Evolutionary conservation across 169 alveolate species (phyloP).

Genomic region (Perkinsus marinus): DNA sequence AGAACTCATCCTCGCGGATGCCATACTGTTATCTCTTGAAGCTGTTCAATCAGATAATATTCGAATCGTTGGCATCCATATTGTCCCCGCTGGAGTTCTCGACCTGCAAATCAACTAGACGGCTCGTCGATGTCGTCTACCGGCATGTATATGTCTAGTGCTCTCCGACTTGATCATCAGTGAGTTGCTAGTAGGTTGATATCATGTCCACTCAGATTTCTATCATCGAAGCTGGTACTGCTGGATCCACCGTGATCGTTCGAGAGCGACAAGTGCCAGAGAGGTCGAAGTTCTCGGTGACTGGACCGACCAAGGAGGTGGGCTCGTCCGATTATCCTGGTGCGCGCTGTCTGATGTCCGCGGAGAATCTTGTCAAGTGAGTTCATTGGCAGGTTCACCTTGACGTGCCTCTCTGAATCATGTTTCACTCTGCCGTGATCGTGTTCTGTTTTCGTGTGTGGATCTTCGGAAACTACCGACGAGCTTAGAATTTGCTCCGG

Average conservation of each 20-base stretch:
- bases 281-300: neutral
- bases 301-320: neutral
- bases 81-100: neutral
- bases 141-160: neutral
- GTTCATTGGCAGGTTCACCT: neutral
- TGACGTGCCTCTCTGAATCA: neutral
- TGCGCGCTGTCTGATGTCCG: too few species aligned
- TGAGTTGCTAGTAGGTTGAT: too few species aligned
- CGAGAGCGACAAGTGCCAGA: neutral
- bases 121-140: neutral
- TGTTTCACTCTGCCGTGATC: neutral
- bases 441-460: neutral
- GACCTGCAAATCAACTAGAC: neutral
- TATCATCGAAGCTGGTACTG: neutral
- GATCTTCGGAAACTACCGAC: neutral
- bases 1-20: too few species aligned
- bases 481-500: too few species aligned
- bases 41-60: too few species aligned
- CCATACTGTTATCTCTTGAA: too few species aligned
- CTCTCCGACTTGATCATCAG: too few species aligned
- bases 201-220: neutral
- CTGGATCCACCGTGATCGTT: neutral
- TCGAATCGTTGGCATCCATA: neutral
- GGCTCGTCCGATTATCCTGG: neutral
- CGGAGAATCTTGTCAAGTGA: too few species aligned